Conservation (phyloP, 768 basidiomycete genomes). For the Udeniomyces megalosporus region DNA sequence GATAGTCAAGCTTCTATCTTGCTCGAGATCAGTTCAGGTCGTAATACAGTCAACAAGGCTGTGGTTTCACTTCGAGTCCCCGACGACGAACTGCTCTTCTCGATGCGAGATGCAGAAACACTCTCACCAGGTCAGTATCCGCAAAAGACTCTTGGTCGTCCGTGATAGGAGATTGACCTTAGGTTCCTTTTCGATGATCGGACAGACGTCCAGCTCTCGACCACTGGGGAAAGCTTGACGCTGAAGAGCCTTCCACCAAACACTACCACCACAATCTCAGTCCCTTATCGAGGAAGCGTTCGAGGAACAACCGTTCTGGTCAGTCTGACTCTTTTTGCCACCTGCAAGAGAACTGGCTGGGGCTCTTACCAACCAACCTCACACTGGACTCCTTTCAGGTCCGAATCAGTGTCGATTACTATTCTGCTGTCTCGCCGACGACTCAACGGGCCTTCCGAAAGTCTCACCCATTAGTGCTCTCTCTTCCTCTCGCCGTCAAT, state of each 20-base stretch:
- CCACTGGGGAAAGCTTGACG: not conserved
- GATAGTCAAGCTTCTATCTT: conserved; percentile 22
- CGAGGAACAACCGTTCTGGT: conserved; percentile 36
- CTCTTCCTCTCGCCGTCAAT: conserved; percentile 74
- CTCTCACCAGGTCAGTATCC: not conserved
- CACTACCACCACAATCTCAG: conserved; percentile 17
- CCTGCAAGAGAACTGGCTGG: too few species aligned
- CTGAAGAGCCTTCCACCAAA: conserved; percentile 10
- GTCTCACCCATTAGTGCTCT: conserved; percentile 44
- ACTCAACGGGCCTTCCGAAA: conserved; percentile 42
- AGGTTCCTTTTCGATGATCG: too few species aligned
- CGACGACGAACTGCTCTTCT: conserved; percentile 1
- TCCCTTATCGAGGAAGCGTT: conserved; percentile 25
- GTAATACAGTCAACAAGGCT: conserved; percentile 19
- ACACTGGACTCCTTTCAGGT: too few species aligned
- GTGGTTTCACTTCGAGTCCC: not conserved
- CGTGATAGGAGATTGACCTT: too few species aligned
- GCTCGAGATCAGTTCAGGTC: conserved; percentile 22
- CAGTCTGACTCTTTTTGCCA: not conserved
- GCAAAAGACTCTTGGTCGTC: too few species aligned
- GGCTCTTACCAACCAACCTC: too few species aligned
- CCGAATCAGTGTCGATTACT: conserved; percentile 50
- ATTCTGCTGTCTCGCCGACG: conserved; percentile 40
- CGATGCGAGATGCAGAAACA: not conserved
- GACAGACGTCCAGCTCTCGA: too few species aligned